Base-by-base conservation (phyloP, 306 rosid species). In the Senna siamea region DNA sequence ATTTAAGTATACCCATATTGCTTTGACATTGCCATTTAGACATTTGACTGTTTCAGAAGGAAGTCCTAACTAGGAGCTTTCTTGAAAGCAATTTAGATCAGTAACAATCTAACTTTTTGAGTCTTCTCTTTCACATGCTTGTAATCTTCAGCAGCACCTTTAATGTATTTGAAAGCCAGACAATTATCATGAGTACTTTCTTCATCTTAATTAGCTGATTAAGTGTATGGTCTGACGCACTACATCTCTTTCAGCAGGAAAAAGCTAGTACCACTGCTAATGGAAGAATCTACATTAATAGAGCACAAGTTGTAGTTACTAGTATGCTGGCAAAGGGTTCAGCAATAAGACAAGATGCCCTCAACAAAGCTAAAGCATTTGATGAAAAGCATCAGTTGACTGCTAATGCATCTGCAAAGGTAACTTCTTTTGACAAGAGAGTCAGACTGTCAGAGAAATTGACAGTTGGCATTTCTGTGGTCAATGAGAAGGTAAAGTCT, bases 311-410 rank as follows among this genome's bases (percentile, higher is more conserved):
- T 86, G 97, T 71, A 54, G 97, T 93, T 60, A 79, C 90, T 10
- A 85, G 23, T 78, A 68, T 93, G 90, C 77, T 90, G 56, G 92
- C 97, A 0, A 93, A 87, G 79, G 90, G 97, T 76, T 90, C 93
- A 26, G 96, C 97, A 32, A 90, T 93, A 67, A 80, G 89, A 30
- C 97, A 93, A 81, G 98, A 93, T 81, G 97, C 92, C 0, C 52
- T 93, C 79, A 93, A 83, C 85, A 93, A 87, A 82, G 98, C 98
- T 66, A 93, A 93, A 87, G 93, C 98, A 78, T 93, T 93, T 86
- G 98, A 93, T 76, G 98, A 90, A 75, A 93, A 90, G 76, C 98
- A 93, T 86, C 89, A 75, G 57, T 82, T 93, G 78, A 83, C 78
- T 48, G 92, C 97, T 17, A 87, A 89, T 87, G 98, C 97, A 58